A percentile compares a stretch with the other conserved stretches of the same genome.
phyloP scores from a whole-genome alignment of 1,284 basidiomycete genomes.

The Cryptococcus sp. region DNA sequence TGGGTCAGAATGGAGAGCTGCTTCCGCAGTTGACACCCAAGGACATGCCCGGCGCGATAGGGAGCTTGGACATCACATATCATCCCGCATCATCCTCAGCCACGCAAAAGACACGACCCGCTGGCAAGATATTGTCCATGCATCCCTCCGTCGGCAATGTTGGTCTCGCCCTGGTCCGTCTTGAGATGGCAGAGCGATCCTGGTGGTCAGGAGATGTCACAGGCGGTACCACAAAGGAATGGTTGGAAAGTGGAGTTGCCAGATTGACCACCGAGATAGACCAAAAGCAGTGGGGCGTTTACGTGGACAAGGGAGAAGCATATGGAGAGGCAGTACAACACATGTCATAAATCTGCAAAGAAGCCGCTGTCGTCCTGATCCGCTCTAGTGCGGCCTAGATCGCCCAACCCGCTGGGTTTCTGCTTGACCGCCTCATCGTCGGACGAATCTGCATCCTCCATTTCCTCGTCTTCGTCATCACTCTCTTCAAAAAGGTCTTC shows the following conservation, averaged over 20 bases:
- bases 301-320: slow-evolving; percentile 43
- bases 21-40: slow-evolving; percentile 11
- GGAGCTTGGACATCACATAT: slow-evolving; percentile 37
- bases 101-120: slow-evolving; percentile 41
- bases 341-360: slow-evolving; percentile 24
- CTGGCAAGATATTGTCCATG: slow-evolving; percentile 47
- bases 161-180: slow-evolving; percentile 48
- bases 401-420: slow-evolving; percentile 31
- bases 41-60: neutral
- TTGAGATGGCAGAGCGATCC: slow-evolving; percentile 48
- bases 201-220: slow-evolving; percentile 30
- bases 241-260: slow-evolving; percentile 20
- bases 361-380: slow-evolving; percentile 20
- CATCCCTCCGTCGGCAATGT: slow-evolving; percentile 23
- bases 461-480: slow-evolving; percentile 57
- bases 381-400: slow-evolving; percentile 15
- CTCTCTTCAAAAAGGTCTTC: slow-evolving; percentile 63
- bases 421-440: slow-evolving; percentile 54
- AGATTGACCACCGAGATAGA: slow-evolving; percentile 31
- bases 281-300: slow-evolving; percentile 36
- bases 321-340: slow-evolving; percentile 28
- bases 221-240: slow-evolving; percentile 15
- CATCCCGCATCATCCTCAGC: slow-evolving; percentile 34
- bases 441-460: slow-evolving; percentile 56
- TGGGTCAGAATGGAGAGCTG: slow-evolving; percentile 8